phyloP scores from a whole-genome alignment of 2,329 filamentous ascomycete species.

The Arthrobotrys conoides region DNA sequence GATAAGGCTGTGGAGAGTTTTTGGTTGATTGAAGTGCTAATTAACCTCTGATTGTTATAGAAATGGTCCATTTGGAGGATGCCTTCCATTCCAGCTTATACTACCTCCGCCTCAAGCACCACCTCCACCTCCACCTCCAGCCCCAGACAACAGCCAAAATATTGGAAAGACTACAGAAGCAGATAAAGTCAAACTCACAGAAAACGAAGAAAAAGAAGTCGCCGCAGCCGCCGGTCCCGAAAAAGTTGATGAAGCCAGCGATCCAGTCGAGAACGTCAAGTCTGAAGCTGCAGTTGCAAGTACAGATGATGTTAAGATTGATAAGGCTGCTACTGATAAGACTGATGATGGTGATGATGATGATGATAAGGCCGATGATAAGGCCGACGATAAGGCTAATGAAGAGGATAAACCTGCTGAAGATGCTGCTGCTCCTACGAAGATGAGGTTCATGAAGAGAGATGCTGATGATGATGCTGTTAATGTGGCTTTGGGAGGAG shows the following conservation, averaged over 20 bases:
- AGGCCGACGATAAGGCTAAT: no score
- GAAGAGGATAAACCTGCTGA: background rate
- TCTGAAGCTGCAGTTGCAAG: background rate
- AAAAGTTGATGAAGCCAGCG: background rate
- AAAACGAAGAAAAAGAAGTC: background rate
- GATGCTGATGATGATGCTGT: constrained; percentile 25
- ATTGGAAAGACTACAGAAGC: constrained; percentile 29
- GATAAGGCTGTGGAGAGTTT: no score
- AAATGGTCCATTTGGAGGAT: background rate
- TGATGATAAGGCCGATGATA: no score
- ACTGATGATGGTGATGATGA: background rate
- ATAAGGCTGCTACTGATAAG: background rate
- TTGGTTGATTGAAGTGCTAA: no score
- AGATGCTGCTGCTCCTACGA: background rate
- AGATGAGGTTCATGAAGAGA: constrained; percentile 11
- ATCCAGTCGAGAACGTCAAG: background rate
- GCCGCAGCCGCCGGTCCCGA: background rate
- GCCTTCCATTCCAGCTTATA: constrained; percentile 26
- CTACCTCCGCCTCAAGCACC: background rate
- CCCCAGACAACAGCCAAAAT: constrained; percentile 15
- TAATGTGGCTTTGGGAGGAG: constrained; percentile 6
- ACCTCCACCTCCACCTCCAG: constrained; percentile 8
- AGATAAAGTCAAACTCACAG: constrained; percentile 12
- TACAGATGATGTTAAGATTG: background rate
- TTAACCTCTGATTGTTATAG: background rate